Percentiles rank a stretch among this genome's conserved stretches.
Conservation (phyloP, 2,329 filamentous ascomycete genomes). For the Coniochaeta hoffmannii region DNA sequence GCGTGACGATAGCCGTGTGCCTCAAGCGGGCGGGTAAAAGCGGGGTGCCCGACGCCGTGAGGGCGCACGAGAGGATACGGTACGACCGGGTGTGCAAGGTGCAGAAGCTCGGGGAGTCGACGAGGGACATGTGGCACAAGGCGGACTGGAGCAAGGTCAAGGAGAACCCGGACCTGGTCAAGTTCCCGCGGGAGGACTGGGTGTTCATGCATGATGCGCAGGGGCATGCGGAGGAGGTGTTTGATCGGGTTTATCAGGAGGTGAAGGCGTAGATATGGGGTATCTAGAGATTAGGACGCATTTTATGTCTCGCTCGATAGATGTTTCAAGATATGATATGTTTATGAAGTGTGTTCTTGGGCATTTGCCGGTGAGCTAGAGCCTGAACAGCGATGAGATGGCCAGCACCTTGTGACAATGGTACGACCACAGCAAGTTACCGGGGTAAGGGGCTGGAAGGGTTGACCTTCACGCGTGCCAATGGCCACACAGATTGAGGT, state of each 20-base stretch:
- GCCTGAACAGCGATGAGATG: no score
- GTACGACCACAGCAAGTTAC: no score
- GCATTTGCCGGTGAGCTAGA: no score
- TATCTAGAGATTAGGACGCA: background rate
- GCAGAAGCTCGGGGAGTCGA: conserved; percentile 38
- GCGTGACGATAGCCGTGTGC: conserved; percentile 35
- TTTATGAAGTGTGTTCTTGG: no score
- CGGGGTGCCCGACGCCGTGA: conserved; percentile 29
- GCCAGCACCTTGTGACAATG: no score
- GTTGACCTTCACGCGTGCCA: no score
- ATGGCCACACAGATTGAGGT: no score
- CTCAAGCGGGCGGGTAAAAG: conserved; percentile 26
- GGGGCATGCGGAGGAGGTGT: conserved; percentile 30
- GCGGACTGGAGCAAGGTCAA: conserved; percentile 40
- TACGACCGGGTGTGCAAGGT: conserved; percentile 39
- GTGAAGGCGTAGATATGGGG: conserved; percentile 7
- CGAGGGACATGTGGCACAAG: conserved; percentile 44
- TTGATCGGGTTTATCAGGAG: conserved; percentile 23
- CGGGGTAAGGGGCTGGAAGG: no score
- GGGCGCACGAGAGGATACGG: conserved; percentile 35
- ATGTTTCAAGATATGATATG: no score
- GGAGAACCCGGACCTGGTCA: conserved; percentile 37
- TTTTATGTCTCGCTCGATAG: no score
- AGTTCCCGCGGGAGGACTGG: conserved; percentile 43
- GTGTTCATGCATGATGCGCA: conserved; percentile 44